These are phyloP conservation scores for Adansonia rubrostipa DNA, from an alignment of 441 rosid species.

Conservation along the genomic window DNA sequence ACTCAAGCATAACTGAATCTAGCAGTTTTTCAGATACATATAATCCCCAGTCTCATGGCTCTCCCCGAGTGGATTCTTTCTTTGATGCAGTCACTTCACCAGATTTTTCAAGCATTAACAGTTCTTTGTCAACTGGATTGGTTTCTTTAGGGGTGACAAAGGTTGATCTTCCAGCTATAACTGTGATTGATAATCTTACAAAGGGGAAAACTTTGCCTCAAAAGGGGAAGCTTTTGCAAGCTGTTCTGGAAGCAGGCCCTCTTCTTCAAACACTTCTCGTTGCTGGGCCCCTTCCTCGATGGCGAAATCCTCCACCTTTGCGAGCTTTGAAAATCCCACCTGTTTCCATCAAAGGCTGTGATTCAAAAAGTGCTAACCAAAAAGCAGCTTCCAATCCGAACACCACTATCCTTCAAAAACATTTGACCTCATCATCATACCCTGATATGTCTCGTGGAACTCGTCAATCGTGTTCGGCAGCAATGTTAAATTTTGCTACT, in stretches of 20 bases:
- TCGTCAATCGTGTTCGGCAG: constrained; percentile 50
- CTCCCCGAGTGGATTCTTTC: constrained; percentile 73
- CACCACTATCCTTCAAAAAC: constrained; percentile 15
- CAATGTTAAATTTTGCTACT: constrained; percentile 51
- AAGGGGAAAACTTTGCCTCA: constrained; percentile 63
- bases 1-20: constrained; percentile 85
- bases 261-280: constrained; percentile 75
- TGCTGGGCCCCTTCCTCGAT: constrained; percentile 83
- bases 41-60: constrained; percentile 52
- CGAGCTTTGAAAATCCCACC: constrained; percentile 58
- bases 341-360: constrained; percentile 43
- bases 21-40: constrained; percentile 47
- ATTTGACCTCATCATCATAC: constrained; percentile 23
- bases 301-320: constrained; percentile 91
- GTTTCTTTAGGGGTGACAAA: constrained; percentile 35
- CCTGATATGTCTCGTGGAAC: constrained; percentile 37
- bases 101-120: constrained; percentile 61
- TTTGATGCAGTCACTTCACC: constrained; percentile 76
- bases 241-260: constrained; percentile 76
- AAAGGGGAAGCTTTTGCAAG: constrained; percentile 69
- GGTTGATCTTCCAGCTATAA: constrained; percentile 24
- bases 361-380: constrained; percentile 21
- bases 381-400: constrained; percentile 19
- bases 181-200: constrained; percentile 51
- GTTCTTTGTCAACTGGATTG: constrained; percentile 21